Base-by-base conservation (phyloP, 257 asterid species). In the Ocimum tenuiflorum region DNA sequence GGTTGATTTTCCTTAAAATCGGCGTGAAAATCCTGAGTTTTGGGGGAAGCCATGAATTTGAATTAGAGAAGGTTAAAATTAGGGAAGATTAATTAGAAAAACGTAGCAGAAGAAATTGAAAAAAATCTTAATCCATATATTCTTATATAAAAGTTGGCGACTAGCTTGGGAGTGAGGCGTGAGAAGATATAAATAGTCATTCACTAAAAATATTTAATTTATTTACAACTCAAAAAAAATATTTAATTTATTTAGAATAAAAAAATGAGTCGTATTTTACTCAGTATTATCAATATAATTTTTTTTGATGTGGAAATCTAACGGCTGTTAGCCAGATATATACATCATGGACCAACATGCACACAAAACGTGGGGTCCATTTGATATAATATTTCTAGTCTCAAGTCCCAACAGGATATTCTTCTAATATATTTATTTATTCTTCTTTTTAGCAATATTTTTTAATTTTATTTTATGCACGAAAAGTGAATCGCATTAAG, bases 271-370 rank as follows among this genome's bases (percentile, higher is more conserved):
- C n/a, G n/a, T n/a, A n/a, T 14, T 17, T 0, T 18, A 14, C 7
- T n/a, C n/a, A n/a, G n/a, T n/a, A n/a, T n/a, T n/a, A n/a, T n/a
- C 2, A 27, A 2, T 27, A 27, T 7, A 1, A 27, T 31, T 3
- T 31, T 31, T 2, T 54, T 71, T n/a, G 82, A 77, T 71, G 79
- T 52, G 43, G 81, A 82, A 71, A 79, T 76, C 81, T 61, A n/a
- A n/a, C n/a, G 78, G 79, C 58, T 71, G 82, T 77, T 71, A 79
- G 82, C 79, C 78, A 74, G 70, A 76, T 62, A 65, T 31, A 45
- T 33, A 49, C 76, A 71, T 81, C 84, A 74, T 58, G 74, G 80
- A 56, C 76, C 86, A 70, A 62, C 75, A 65, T 48, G 14, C 63
- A 45, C 56, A 60, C 59, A 64, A 65, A 61, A 47, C 49, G 41